A percentile compares a stretch with the other conserved stretches of the same genome.
Evolutionary conservation across 2,329 filamentous ascomycete genomes (phyloP).

Genomic region (Arthrobotrys sinensis): DNA sequence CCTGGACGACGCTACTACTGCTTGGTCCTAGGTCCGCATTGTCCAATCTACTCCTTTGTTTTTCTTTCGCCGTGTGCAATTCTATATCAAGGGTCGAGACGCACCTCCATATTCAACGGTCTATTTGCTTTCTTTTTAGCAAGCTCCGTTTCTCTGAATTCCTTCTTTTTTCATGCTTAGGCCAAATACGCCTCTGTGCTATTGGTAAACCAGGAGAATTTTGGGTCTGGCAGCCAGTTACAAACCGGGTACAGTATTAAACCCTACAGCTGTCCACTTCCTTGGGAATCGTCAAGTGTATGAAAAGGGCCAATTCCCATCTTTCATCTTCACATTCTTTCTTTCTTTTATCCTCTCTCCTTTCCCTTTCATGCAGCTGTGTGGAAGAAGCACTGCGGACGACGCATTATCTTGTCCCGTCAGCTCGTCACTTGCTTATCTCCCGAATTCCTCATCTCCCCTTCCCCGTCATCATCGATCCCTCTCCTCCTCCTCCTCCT

Average conservation of each 20-base stretch:
- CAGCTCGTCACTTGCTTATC: slow-evolving; percentile 16
- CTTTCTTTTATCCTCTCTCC: slow-evolving; percentile 41
- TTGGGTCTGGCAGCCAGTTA: slow-evolving; percentile 19
- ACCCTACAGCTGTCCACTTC: slow-evolving; percentile 35
- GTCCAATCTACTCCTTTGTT: slow-evolving; percentile 21
- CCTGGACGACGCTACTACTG: slow-evolving; percentile 22
- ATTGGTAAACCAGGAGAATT: slow-evolving; percentile 38
- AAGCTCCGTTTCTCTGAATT: slow-evolving; percentile 47
- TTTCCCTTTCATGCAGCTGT: slow-evolving; percentile 32
- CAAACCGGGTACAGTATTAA: slow-evolving; percentile 46
- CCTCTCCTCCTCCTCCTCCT: neutral
- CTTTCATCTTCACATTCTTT: slow-evolving; percentile 19
- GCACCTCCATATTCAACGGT: slow-evolving; percentile 34
- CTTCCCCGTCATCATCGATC: too few relatives aligned
- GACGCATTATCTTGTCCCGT: slow-evolving; percentile 17
- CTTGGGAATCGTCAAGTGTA: slow-evolving; percentile 32
- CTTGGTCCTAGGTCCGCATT: slow-evolving; percentile 32
- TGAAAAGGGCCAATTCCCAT: slow-evolving; percentile 22
- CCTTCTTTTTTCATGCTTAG: slow-evolving; percentile 56
- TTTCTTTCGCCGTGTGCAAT: slow-evolving; percentile 23
- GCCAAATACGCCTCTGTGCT: slow-evolving; percentile 26
- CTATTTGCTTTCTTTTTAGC: slow-evolving; percentile 55
- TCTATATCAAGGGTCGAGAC: slow-evolving; percentile 50
- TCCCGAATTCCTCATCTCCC: slow-evolving; percentile 3
- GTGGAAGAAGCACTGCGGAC: slow-evolving; percentile 1